Evolutionary conservation across 768 basidiomycete genomes (phyloP), one percentile per base, ranked within the genome.

Genomic region (Tulasnella sp.): DNA sequence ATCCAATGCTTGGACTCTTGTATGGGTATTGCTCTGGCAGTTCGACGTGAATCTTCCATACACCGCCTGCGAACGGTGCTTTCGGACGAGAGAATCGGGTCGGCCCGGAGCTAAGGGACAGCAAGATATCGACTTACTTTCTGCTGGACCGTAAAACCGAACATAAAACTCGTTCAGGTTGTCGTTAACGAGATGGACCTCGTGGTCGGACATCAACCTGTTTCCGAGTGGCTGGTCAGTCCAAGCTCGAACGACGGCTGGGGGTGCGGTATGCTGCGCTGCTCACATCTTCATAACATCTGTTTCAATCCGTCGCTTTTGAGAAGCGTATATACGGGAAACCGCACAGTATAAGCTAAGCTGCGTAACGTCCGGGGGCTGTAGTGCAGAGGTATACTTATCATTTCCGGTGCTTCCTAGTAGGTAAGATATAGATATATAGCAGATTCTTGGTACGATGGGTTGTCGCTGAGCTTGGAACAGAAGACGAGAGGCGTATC

Each of bases 11-110:
- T 7, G 98, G 98, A 41, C 96, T 97, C 87, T 99, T 99, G 91
- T 93, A 99, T 2, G 98, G 98, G 85, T 99, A 99, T 86, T 98
- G 96, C 82, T 98, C 96, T 34, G 97, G 98, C 31, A 99, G 90
- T 85, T 99, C 98, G 80, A 99, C 98, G 84, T 99, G 98, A 81
- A 99, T 97, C 90, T 97, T 98, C 98, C 98, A 99, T 78, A 96
- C 94, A 50, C 98, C 98, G 58, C 95, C 94, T n/a, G 94, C 92
- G 85, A 99, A 99, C 8, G 97, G 97, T 80, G 98, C 97, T 41
- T 31, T 28, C 78, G 34, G 54, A 40, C 60, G 42, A 72, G 50
- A 22, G 3, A 60, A 11, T 42, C 60, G 31, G 60, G 40, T 60
- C 31, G 41, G 18, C 72, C 40, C 24, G 76, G 41, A 80, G 79